A percentile compares a stretch with the other conserved stretches of the same genome.
Conservation (phyloP, 371 early-diverging fungal genomes). For the Mucor racemosus region DNA sequence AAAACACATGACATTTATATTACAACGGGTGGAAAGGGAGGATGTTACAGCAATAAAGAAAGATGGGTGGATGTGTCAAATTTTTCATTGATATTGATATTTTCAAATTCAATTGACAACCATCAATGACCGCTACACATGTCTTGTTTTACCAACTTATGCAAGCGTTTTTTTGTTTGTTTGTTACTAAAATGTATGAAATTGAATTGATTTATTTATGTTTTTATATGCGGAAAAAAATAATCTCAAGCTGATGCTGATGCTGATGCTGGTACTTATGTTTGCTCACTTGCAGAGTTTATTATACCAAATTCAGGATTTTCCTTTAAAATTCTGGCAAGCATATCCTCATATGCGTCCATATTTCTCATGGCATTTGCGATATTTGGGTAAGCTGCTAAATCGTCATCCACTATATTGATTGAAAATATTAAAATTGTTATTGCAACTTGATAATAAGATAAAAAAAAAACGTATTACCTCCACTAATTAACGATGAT, state of each 20-base stretch:
- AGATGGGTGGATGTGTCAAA: neutral
- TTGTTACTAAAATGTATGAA: no score
- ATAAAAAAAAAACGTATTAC: neutral
- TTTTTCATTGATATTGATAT: neutral
- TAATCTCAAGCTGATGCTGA: neutral
- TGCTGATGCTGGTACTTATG: neutral
- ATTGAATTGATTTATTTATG: no score
- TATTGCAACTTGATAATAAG: neutral
- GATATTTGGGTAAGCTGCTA: neutral
- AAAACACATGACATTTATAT: neutral
- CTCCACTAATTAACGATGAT: neutral
- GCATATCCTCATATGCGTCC: neutral
- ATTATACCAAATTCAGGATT: neutral
- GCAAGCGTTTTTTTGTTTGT: no score
- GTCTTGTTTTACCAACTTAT: no score
- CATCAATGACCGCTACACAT: neutral
- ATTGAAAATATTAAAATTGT: neutral
- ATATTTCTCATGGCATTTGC: constrained; percentile 1
- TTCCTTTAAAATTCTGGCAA: neutral
- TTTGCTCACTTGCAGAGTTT: neutral
- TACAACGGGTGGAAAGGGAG: neutral
- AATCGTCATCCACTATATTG: neutral
- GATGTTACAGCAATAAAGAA: neutral
- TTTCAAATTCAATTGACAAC: neutral
- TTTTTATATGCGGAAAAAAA: no score